Percentiles rank a stretch among this genome's conserved stretches.
Evolutionary conservation across 441 rosid species (phyloP).

Genomic region (Populus tomentosa): DNA sequence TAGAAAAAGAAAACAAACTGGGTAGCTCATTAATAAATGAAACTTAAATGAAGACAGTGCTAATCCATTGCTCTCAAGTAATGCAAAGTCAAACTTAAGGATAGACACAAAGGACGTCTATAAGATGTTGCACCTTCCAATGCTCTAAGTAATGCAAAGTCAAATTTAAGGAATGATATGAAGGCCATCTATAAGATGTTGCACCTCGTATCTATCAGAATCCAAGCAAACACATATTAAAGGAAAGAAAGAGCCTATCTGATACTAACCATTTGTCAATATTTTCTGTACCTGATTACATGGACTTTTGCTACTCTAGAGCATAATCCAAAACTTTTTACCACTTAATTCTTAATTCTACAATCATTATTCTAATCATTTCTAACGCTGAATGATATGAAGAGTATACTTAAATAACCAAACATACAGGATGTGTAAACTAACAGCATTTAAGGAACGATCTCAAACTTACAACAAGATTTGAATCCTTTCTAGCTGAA

Average conservation of each 20-base stretch:
- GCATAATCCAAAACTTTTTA: neutral
- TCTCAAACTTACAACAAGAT: conserved; percentile 59
- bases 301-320: neutral
- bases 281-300: neutral
- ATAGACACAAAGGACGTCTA: too few species aligned
- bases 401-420: neutral
- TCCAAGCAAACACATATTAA: neutral
- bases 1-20: too few species aligned
- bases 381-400: neutral
- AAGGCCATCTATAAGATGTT: neutral
- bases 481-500: conserved; percentile 68
- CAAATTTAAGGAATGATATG: neutral
- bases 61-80: neutral
- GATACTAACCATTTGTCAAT: neutral
- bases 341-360: neutral
- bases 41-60: neutral
- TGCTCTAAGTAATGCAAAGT: neutral
- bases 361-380: neutral
- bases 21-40: neutral
- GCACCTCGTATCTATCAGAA: neutral
- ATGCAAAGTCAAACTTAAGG: neutral
- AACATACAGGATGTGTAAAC: conserved; percentile 5
- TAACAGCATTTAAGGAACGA: neutral
- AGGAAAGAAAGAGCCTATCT: neutral
- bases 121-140: neutral